phyloP scores from a whole-genome alignment of 257 asterid species.

The Rhazya stricta region DNA sequence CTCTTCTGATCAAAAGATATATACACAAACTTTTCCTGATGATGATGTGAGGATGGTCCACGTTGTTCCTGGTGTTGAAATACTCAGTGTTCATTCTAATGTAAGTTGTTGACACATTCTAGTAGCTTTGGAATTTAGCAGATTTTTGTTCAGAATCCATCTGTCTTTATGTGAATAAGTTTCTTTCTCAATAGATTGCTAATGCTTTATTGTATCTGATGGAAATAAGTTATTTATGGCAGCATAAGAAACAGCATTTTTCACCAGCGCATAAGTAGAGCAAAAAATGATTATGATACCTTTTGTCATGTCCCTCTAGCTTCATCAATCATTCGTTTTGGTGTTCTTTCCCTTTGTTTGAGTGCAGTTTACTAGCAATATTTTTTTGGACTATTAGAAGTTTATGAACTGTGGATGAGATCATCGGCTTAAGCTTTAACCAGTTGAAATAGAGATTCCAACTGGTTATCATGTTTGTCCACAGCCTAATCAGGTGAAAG shows the following conservation, averaged over 20 bases:
- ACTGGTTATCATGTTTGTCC: neutral
- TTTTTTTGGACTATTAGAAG: neutral
- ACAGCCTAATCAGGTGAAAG: neutral
- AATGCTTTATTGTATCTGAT: neutral
- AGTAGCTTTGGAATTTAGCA: neutral
- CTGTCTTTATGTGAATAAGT: neutral
- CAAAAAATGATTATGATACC: neutral
- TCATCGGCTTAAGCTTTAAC: neutral
- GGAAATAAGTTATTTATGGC: neutral
- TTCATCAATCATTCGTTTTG: neutral
- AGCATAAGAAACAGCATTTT: neutral
- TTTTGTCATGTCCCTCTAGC: neutral
- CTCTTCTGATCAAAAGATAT: slow-evolving; percentile 79
- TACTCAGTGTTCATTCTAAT: slow-evolving; percentile 28
- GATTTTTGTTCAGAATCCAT: neutral
- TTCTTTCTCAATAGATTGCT: neutral
- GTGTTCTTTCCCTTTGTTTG: neutral
- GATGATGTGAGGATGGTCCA: slow-evolving; percentile 39
- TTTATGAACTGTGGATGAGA: neutral
- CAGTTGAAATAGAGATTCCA: neutral
- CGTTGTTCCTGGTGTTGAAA: slow-evolving; percentile 50
- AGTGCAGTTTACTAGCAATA: neutral
- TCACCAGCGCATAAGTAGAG: neutral
- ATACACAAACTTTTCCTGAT: slow-evolving; percentile 62
- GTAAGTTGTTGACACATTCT: slow-evolving; percentile 45